These are phyloP conservation scores for Starmerella tilneyi DNA, from an alignment of 805 yeast species.

Conservation along the genomic window DNA sequence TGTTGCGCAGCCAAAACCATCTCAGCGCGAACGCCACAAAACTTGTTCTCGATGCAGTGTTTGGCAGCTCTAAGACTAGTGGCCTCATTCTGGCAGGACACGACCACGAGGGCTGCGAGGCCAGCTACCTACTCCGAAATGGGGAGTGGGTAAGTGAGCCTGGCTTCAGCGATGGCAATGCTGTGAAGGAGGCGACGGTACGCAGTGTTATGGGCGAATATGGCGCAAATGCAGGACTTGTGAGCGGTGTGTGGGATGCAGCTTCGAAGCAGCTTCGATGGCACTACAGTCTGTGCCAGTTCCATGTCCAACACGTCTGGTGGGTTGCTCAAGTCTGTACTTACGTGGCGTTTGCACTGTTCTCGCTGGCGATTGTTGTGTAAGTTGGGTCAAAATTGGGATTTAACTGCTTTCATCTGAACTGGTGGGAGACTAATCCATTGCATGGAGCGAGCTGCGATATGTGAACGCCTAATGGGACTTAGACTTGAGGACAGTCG, in stretches of 20 bases:
- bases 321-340: slow-evolving; percentile 68
- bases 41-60: slow-evolving; percentile 58
- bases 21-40: slow-evolving; percentile 56
- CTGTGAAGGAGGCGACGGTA: slow-evolving; percentile 58
- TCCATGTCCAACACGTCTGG: slow-evolving; percentile 86
- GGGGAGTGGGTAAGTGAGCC: slow-evolving; percentile 23
- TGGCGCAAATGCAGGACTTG: slow-evolving; percentile 76
- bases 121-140: slow-evolving; percentile 37
- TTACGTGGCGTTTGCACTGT: slow-evolving; percentile 26
- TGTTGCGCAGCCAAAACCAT: slow-evolving; percentile 78
- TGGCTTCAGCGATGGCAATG: slow-evolving; percentile 12
- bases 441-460: no score
- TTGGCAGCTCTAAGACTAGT: slow-evolving; percentile 38
- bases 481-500: no score
- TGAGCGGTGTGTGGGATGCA: slow-evolving; percentile 59
- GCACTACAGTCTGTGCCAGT: slow-evolving; percentile 64
- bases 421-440: no score
- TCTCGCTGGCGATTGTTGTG: slow-evolving; percentile 1
- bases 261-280: slow-evolving; percentile 47
- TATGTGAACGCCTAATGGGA: no score
- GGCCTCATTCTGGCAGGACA: slow-evolving; percentile 89
- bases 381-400: background rate
- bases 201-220: slow-evolving; percentile 94
- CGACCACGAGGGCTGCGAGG: slow-evolving; percentile 90
- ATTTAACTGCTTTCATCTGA: background rate